Evolutionary conservation across 139 green algal genomes (phyloP).

Genomic region (Chlamydomonas applanata): DNA sequence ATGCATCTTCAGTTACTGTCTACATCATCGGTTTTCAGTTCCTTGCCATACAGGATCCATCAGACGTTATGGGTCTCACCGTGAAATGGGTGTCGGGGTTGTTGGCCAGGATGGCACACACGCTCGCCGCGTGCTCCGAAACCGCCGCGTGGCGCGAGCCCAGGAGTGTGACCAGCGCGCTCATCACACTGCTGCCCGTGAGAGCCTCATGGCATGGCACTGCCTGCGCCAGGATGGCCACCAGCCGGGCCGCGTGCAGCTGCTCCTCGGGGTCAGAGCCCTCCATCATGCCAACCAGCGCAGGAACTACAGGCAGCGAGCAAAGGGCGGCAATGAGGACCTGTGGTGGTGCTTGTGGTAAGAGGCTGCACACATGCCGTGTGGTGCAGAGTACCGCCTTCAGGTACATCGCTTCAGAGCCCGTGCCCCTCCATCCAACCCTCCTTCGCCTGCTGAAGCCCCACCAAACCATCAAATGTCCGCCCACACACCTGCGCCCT

Average conservation of each 20-base stretch:
- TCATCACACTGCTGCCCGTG: conserved; percentile 7
- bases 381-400: too few relatives aligned
- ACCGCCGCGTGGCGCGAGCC: conserved; percentile 1
- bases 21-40: too few relatives aligned
- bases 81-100: conserved; percentile 51
- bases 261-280: conserved; percentile 11
- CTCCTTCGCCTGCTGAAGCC: too few relatives aligned
- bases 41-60: too few relatives aligned
- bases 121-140: conserved; percentile 31
- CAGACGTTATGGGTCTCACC: too few relatives aligned
- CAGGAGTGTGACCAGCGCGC: conserved; percentile 17
- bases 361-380: too few relatives aligned
- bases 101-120: conserved; percentile 39
- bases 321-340: too few relatives aligned
- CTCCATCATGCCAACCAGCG: conserved; percentile 1
- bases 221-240: conserved; percentile 31
- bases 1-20: too few relatives aligned
- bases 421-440: conserved; percentile 4
- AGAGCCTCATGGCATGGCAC: conserved; percentile 24
- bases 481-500: conserved; percentile 5
- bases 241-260: conserved; percentile 19
- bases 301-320: background rate
- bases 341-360: too few relatives aligned
- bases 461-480: too few relatives aligned
- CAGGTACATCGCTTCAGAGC: background rate